These are phyloP conservation scores for Panus rudis DNA, from an alignment of 768 basidiomycete genomes.

Conservation along the genomic window DNA sequence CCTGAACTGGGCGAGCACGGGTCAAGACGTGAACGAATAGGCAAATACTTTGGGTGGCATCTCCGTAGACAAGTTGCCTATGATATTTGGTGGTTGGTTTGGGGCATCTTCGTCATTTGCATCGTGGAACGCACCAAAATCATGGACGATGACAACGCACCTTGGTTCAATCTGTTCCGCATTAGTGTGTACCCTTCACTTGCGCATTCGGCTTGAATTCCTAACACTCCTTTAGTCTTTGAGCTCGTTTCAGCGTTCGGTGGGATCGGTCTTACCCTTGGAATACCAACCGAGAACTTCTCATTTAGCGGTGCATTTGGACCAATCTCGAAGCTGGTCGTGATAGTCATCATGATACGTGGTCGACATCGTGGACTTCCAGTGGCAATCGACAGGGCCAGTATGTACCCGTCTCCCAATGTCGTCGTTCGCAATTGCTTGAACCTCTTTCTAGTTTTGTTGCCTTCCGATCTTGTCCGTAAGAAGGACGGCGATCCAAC, in stretches of 20 bases:
- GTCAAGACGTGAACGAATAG: constrained; percentile 36
- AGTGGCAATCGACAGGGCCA: constrained; percentile 60
- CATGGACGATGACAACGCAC: constrained; percentile 42
- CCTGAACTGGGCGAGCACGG: constrained; percentile 33
- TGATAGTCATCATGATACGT: constrained; percentile 73
- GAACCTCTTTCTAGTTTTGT: too few species aligned
- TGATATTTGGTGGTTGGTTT: constrained; percentile 81
- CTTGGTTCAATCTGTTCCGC: constrained; percentile 55
- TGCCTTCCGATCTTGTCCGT: not conserved
- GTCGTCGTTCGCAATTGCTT: too few species aligned
- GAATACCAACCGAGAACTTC: constrained; percentile 51
- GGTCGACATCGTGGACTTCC: constrained; percentile 68
- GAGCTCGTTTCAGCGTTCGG: constrained; percentile 65
- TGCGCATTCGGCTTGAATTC: not conserved
- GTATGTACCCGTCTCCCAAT: constrained; percentile 31
- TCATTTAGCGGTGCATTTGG: constrained; percentile 57
- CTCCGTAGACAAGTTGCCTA: constrained; percentile 55
- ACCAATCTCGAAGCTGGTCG: constrained; percentile 63
- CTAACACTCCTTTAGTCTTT: constrained; percentile 31
- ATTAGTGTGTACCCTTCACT: constrained; percentile 18
- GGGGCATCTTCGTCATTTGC: constrained; percentile 63
- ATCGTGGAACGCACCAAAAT: constrained; percentile 61
- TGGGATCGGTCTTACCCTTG: constrained; percentile 64
- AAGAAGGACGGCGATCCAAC: too few species aligned
- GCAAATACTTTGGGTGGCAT: constrained; percentile 46